phyloP scores from a whole-genome alignment of 768 basidiomycete species.

The Amanita thiersii region DNA sequence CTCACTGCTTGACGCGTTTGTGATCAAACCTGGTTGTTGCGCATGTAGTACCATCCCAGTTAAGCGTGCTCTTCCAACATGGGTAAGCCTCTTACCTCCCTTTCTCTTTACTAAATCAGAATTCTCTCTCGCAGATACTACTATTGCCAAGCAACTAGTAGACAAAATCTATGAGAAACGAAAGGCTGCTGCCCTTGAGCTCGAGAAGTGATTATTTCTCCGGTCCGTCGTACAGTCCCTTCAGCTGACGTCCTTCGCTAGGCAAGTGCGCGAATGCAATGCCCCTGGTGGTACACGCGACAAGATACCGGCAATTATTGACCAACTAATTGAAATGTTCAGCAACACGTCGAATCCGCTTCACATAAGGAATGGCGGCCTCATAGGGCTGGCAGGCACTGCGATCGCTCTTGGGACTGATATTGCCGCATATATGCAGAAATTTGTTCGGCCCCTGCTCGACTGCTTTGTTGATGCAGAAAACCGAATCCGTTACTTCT shows the following conservation, averaged over 20 bases:
- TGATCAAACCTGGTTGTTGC: background rate
- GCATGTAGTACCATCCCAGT: background rate
- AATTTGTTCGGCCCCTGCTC: conserved; percentile 83
- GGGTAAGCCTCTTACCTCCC: conserved; percentile 3
- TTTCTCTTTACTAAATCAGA: conserved; percentile 1
- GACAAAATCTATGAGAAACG: conserved; percentile 97
- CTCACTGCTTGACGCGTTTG: background rate
- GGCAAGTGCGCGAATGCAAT: conserved; percentile 82
- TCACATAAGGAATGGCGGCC: conserved; percentile 88
- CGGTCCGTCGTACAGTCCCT: conserved; percentile 2
- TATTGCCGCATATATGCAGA: conserved; percentile 89
- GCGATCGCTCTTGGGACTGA: conserved; percentile 96
- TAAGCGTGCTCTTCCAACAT: conserved; percentile 3
- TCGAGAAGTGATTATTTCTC: conserved; percentile 68
- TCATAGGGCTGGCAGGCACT: conserved; percentile 93
- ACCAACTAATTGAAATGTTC: conserved; percentile 94
- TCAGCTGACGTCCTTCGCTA: conserved; percentile 17
- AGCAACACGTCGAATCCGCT: conserved; percentile 73
- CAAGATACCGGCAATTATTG: conserved; percentile 80
- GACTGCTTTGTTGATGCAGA: conserved; percentile 91
- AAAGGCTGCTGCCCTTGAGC: conserved; percentile 89
- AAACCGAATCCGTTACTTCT: conserved; percentile 94
- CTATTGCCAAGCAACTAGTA: conserved; percentile 71
- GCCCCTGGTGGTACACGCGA: conserved; percentile 66
- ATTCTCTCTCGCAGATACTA: conserved; percentile 41